These are phyloP conservation scores for Clitopilus passeckerianus DNA, from an alignment of 768 basidiomycete genomes.

Conservation along the genomic window DNA sequence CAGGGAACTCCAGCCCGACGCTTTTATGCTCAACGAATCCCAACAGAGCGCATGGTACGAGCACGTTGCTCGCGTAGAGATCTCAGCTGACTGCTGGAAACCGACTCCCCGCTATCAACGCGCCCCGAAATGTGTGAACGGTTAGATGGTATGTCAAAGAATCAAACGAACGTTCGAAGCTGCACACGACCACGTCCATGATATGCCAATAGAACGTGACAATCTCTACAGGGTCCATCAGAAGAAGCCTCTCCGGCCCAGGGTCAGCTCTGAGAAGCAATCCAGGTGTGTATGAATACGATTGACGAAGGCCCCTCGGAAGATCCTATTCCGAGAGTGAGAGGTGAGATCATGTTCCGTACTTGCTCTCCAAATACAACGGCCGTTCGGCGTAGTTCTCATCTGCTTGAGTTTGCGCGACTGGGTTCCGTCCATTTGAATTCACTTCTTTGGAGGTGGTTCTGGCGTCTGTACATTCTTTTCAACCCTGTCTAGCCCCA, in stretches of 20 bases:
- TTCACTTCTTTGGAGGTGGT: conserved; percentile 1
- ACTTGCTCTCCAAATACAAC: no score
- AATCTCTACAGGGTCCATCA: background rate
- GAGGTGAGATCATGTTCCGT: no score
- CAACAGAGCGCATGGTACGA: background rate
- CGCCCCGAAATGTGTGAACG: background rate
- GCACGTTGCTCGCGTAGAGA: background rate
- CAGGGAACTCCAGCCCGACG: background rate
- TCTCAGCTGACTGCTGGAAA: background rate
- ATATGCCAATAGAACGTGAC: background rate
- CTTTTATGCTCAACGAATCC: background rate
- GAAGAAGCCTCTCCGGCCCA: background rate
- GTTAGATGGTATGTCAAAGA: background rate
- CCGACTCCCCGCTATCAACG: background rate
- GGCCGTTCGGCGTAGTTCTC: no score
- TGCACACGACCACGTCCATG: background rate
- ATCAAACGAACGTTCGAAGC: background rate
- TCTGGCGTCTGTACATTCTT: conserved; percentile 16
- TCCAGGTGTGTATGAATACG: no score
- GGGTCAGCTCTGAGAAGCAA: background rate
- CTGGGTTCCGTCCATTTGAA: conserved; percentile 8
- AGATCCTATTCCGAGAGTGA: no score
- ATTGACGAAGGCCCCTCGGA: no score
- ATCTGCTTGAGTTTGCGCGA: background rate
- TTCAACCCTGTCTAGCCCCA: conserved; percentile 63